Evolutionary conservation across 345 rosid species (phyloP).

Genomic region (Cardamine occulta): DNA sequence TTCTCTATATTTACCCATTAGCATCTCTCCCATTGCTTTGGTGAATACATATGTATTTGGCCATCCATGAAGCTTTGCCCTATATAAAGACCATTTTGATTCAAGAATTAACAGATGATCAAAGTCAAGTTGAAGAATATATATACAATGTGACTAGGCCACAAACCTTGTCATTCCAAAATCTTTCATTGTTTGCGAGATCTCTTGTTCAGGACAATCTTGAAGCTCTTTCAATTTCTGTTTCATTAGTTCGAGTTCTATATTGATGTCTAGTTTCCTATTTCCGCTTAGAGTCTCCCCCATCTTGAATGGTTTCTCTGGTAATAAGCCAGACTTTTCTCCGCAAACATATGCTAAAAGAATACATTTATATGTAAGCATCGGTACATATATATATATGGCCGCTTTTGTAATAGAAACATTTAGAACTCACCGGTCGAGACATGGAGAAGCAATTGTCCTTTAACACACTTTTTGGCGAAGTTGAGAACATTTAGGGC

Average conservation of each 20-base stretch:
- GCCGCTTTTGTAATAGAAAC: conserved; percentile 4
- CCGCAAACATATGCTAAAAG: conserved; percentile 42
- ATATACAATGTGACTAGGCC: neutral
- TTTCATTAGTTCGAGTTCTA: conserved; percentile 37
- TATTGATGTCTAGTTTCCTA: conserved; percentile 35
- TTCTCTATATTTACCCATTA: conserved; percentile 55
- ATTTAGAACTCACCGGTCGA: conserved; percentile 43
- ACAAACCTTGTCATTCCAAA: conserved; percentile 45
- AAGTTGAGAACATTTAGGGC: conserved; percentile 45
- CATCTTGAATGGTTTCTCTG: conserved; percentile 44
- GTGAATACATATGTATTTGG: conserved; percentile 85
- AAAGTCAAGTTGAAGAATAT: neutral
- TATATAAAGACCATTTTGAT: conserved; percentile 22
- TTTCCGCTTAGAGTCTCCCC: conserved; percentile 39
- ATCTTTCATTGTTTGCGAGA: conserved; percentile 43
- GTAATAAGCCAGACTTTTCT: conserved; percentile 31
- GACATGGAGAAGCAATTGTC: conserved; percentile 46
- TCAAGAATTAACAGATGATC: neutral
- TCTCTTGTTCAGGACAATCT: conserved; percentile 37
- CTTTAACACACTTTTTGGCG: conserved; percentile 42
- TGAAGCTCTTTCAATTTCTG: conserved; percentile 42
- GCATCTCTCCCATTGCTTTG: conserved; percentile 88
- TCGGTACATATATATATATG: neutral
- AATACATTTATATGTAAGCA: conserved; percentile 10
- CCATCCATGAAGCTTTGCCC: conserved; percentile 82